phyloP scores from a whole-genome alignment of 306 rosid species.

The Calophaca sinica region DNA sequence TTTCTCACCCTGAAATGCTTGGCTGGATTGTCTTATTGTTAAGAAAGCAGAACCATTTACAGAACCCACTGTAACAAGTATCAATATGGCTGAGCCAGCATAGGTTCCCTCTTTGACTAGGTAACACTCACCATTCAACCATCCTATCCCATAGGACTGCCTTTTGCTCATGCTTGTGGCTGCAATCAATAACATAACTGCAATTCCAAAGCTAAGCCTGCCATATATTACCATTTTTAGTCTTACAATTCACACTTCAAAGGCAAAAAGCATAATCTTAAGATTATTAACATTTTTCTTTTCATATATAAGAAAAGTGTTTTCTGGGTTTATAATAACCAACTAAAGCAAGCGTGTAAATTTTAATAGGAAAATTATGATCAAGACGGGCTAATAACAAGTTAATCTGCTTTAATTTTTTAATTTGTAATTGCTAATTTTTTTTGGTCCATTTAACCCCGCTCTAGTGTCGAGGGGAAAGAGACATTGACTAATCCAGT shows the following conservation, averaged over 20 bases:
- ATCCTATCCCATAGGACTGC: constrained; percentile 70
- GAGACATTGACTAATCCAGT: too few species aligned
- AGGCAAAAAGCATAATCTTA: neutral
- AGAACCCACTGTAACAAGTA: constrained; percentile 52
- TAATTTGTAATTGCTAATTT: neutral
- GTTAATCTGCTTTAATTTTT: neutral
- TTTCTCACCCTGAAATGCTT: constrained; percentile 18
- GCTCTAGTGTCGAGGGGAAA: too few species aligned
- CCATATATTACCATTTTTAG: constrained; percentile 32
- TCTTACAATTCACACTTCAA: neutral
- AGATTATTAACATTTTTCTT: neutral
- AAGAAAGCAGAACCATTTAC: constrained; percentile 52
- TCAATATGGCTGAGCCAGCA: constrained; percentile 59
- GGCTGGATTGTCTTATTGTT: constrained; percentile 26
- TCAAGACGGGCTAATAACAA: neutral
- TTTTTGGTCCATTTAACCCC: too few species aligned
- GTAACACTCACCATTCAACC: constrained; percentile 83
- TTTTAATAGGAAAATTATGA: too few species aligned
- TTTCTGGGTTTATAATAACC: neutral
- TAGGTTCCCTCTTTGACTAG: constrained; percentile 63
- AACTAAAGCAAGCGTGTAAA: too few species aligned
- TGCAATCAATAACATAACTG: constrained; percentile 52
- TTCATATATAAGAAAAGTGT: neutral
- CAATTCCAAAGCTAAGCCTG: constrained; percentile 80
- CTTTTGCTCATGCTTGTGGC: constrained; percentile 75